Evolutionary conservation across 345 rosid species (phyloP).

Genomic region (Mercurialis annua): DNA sequence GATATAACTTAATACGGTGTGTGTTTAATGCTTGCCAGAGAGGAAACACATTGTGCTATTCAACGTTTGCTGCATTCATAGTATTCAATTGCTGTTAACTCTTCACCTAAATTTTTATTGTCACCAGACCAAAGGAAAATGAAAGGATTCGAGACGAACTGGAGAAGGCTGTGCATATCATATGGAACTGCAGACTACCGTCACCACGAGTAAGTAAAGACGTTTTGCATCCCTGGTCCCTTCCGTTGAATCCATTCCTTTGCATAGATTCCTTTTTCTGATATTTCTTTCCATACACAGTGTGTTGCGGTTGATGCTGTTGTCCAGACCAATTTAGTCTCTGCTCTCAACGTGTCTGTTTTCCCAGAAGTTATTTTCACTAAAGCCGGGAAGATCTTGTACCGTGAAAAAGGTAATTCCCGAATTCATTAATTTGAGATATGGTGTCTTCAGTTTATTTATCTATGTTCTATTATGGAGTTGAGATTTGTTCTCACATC

Average conservation of each 20-base stretch:
- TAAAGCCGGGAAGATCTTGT: slow-evolving; percentile 78
- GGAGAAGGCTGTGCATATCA: slow-evolving; percentile 81
- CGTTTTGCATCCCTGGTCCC: slow-evolving; percentile 2
- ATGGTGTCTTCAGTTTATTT: not conserved
- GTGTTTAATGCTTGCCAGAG: not conserved
- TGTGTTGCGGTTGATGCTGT: slow-evolving; percentile 89
- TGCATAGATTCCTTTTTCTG: slow-evolving; percentile 2
- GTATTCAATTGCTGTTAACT: not conserved
- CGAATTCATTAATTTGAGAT: slow-evolving; percentile 2
- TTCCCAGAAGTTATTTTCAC: slow-evolving; percentile 83
- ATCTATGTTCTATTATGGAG: not conserved
- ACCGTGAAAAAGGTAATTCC: slow-evolving; percentile 71
- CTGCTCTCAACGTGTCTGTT: slow-evolving; percentile 58
- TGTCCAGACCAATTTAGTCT: slow-evolving; percentile 60
- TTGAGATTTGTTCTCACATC: not conserved
- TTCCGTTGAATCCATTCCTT: not conserved
- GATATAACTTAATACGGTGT: not conserved
- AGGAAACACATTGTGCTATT: not conserved
- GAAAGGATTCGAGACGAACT: slow-evolving; percentile 54
- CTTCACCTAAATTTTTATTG: not conserved
- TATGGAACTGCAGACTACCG: slow-evolving; percentile 90
- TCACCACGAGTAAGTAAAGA: slow-evolving; percentile 68
- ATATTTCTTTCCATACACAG: slow-evolving; percentile 29
- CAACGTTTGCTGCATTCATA: not conserved
- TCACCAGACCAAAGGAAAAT: slow-evolving; percentile 70